Base-by-base conservation (phyloP, 768 basidiomycete genomes). In the Tulasnella calospora region DNA sequence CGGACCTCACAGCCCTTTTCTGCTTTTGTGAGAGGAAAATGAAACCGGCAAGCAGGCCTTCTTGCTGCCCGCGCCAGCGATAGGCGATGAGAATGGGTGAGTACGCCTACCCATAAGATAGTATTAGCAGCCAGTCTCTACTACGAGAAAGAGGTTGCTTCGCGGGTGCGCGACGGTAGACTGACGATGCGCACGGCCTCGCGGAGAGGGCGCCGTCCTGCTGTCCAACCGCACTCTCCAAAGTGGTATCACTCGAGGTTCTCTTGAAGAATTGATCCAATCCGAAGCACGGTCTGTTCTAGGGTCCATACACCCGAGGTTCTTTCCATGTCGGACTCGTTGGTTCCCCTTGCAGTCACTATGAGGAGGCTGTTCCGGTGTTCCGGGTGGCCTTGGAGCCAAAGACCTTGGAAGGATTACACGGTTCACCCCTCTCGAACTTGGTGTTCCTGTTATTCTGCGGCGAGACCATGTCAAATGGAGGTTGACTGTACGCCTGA, bases 401-500 rank as follows among this genome's bases (percentile, higher is more conserved):
- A n/a, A n/a, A n/a, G n/a, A n/a, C n/a, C n/a, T n/a, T n/a, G n/a
- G n/a, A n/a, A n/a, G n/a, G n/a, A n/a, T n/a, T n/a, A 84, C 94
- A 98, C 35, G 94, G 93, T 81, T 92, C 94, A 38, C 85, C 86
- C 85, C 89, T 92, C 86, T 95, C 94, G 81, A 88, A 92, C 79
- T 86, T 90, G 41, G 86, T 83, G 36, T 88, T 87, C 2, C 89
- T 86, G 30, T 89, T 89, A 0, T 89, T 87, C 77, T 88, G 85
- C 15, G 94, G 94, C 33, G 94, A 94, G 76, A 95, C 90, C 38
- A 95, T 88, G 2, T 94, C 94, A 57, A 91, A 89, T 74, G 92
- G 92, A 0, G 94, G 93, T 83, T 93, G 92, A 4, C 94, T 94
- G 80, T 95, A 95, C 79, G 95, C 94, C 84, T 92, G 92, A 0